Conservation (phyloP, 805 yeast genomes). For the Jamesozyma gamospora region DNA sequence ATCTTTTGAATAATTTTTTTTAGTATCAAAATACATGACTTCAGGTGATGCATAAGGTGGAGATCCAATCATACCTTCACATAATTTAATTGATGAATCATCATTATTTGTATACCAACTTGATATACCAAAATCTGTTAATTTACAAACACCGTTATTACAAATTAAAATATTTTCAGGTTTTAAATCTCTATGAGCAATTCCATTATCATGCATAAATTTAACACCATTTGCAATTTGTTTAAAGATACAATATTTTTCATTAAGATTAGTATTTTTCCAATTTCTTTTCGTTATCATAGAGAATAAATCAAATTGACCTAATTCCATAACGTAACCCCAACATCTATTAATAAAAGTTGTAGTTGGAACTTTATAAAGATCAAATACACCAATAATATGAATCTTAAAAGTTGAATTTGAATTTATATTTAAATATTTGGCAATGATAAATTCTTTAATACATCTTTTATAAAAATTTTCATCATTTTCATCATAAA, state of each 20-base stretch:
- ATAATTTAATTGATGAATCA: constrained; percentile 29
- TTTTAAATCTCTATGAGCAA: constrained; percentile 65
- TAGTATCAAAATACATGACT: constrained; percentile 39
- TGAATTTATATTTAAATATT: constrained; percentile 29
- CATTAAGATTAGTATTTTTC: constrained; percentile 41
- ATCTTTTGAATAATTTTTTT: constrained; percentile 27
- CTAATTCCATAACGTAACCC: constrained; percentile 64
- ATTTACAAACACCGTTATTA: constrained; percentile 48
- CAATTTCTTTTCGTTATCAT: constrained; percentile 49
- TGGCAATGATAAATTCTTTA: constrained; percentile 55
- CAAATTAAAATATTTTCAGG: constrained; percentile 64
- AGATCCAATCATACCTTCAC: constrained; percentile 55
- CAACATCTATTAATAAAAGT: constrained; percentile 52
- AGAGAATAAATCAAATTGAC: constrained; percentile 56
- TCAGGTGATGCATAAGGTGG: constrained; percentile 80
- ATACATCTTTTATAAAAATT: constrained; percentile 56
- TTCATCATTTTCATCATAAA: constrained; percentile 51
- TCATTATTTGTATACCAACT: constrained; percentile 51
- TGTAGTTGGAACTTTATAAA: constrained; percentile 42
- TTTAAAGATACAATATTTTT: constrained; percentile 58
- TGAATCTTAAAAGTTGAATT: constrained; percentile 2
- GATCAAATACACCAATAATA: constrained; percentile 8
- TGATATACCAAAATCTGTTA: constrained; percentile 72
- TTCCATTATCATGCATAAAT: constrained; percentile 53
- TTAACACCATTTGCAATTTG: constrained; percentile 55